These are phyloP conservation scores for Jamesozyma hellenica DNA, from an alignment of 805 yeast genomes.

Conservation along the genomic window DNA sequence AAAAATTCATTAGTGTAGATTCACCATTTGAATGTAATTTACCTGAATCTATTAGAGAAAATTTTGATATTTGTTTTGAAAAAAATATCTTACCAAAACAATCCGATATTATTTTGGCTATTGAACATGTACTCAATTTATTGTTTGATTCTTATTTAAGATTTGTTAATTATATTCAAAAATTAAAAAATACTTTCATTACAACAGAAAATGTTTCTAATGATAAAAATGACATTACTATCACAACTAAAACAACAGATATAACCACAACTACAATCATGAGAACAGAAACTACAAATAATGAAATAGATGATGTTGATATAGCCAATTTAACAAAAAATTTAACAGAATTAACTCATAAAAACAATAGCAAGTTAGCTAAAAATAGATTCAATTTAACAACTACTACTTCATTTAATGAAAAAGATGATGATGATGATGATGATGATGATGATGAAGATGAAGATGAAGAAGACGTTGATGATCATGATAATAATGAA, in stretches of 20 bases:
- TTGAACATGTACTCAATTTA: slow-evolving; percentile 18
- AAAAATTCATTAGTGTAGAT: slow-evolving; percentile 17
- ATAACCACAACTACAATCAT: too few relatives aligned
- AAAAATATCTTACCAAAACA: slow-evolving; percentile 11
- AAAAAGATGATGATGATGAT: too few relatives aligned
- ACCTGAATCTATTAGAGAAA: slow-evolving; percentile 17
- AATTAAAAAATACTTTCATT: background rate
- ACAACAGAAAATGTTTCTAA: too few relatives aligned
- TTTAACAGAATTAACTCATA: background rate
- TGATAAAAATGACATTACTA: too few relatives aligned
- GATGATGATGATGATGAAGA: too few relatives aligned
- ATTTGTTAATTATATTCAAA: slow-evolving; percentile 4
- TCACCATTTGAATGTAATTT: slow-evolving; percentile 26
- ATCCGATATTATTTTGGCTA: slow-evolving; percentile 15
- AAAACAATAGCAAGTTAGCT: too few relatives aligned
- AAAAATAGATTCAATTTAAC: too few relatives aligned
- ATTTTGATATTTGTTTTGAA: slow-evolving; percentile 14
- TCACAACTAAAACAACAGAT: too few relatives aligned
- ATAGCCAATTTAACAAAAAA: background rate
- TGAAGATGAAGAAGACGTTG: too few relatives aligned
- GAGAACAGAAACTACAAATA: too few relatives aligned
- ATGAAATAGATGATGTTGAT: too few relatives aligned
- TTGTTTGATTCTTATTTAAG: slow-evolving; percentile 21
- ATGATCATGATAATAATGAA: background rate
- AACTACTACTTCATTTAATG: too few relatives aligned